These are phyloP conservation scores for Aspergillus sp. DNA, from an alignment of 2,329 filamentous ascomycete species.

Conservation along the genomic window DNA sequence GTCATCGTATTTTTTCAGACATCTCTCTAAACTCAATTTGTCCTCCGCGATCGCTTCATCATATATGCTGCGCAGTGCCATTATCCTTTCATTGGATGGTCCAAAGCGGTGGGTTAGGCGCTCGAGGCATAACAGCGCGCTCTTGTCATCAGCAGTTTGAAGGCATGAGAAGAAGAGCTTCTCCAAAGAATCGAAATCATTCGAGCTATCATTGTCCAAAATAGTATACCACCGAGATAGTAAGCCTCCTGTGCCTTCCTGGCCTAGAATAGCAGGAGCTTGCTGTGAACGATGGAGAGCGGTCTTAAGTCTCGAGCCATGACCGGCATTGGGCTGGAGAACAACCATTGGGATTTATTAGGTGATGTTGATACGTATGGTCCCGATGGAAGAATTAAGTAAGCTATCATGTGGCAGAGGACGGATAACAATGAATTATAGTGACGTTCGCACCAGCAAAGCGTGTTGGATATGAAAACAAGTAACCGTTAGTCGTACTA, in stretches of 20 bases:
- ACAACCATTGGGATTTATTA: background rate
- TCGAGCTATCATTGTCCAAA: slow-evolving; percentile 64
- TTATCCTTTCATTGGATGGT: slow-evolving; percentile 76
- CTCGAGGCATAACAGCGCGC: slow-evolving; percentile 73
- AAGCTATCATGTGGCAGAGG: too few relatives aligned
- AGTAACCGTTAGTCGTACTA: too few relatives aligned
- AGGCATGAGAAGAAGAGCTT: slow-evolving; percentile 83
- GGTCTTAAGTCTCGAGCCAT: slow-evolving; percentile 47
- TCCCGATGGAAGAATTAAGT: too few relatives aligned
- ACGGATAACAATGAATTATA: too few relatives aligned
- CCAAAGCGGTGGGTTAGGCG: slow-evolving; percentile 80
- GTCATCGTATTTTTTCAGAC: slow-evolving; percentile 75
- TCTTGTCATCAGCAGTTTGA: slow-evolving; percentile 76
- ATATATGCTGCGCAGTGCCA: slow-evolving; percentile 78
- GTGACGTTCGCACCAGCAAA: too few relatives aligned
- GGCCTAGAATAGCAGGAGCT: slow-evolving; percentile 40
- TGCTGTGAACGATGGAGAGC: slow-evolving; percentile 44
- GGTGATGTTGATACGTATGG: too few relatives aligned
- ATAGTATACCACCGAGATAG: slow-evolving; percentile 32
- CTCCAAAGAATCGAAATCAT: slow-evolving; percentile 83
- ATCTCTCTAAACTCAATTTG: slow-evolving; percentile 62
- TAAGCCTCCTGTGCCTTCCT: slow-evolving; percentile 45
- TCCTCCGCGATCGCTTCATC: slow-evolving; percentile 77
- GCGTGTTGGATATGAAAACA: too few relatives aligned
- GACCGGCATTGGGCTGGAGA: slow-evolving; percentile 7